phyloP scores from a whole-genome alignment of 2,329 filamentous ascomycete genomes.

The Diaporthe aspalathi region DNA sequence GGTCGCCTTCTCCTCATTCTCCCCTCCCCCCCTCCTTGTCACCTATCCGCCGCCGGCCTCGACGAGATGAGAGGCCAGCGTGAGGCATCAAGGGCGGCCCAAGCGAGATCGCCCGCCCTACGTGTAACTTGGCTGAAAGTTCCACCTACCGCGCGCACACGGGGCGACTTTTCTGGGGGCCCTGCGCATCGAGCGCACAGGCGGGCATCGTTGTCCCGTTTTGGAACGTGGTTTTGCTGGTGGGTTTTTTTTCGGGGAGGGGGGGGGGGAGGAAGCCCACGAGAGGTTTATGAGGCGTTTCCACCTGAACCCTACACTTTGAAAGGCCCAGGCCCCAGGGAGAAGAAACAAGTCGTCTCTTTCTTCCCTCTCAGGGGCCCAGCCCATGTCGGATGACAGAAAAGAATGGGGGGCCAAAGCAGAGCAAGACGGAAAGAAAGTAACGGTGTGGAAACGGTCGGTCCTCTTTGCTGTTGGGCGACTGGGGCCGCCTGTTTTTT shows the following conservation, averaged over 20 bases:
- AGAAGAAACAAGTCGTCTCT: conserved; percentile 6
- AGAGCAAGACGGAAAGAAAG: background rate
- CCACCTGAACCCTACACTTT: background rate
- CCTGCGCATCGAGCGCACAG: background rate
- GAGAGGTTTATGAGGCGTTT: conserved; percentile 29
- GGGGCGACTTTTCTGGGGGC: background rate
- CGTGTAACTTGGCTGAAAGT: conserved; percentile 27
- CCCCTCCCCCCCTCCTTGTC: background rate
- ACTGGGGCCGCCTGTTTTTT: background rate
- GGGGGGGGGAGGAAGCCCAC: background rate
- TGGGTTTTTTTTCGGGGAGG: conserved; percentile 3
- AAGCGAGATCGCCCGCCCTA: conserved; percentile 32
- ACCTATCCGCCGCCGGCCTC: conserved; percentile 23
- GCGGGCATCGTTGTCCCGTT: conserved; percentile 19
- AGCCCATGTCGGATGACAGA: background rate
- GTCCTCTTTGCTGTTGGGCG: background rate
- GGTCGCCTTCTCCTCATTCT: background rate
- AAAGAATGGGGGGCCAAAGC: background rate
- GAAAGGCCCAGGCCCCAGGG: background rate
- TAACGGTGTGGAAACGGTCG: conserved; percentile 37
- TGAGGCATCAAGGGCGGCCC: conserved; percentile 17
- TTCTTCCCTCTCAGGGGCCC: background rate
- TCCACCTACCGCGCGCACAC: background rate
- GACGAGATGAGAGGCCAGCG: conserved; percentile 21
- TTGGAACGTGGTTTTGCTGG: conserved; percentile 22